Conservation (phyloP, 257 asterid species). For the Plectranthus barbatus region DNA sequence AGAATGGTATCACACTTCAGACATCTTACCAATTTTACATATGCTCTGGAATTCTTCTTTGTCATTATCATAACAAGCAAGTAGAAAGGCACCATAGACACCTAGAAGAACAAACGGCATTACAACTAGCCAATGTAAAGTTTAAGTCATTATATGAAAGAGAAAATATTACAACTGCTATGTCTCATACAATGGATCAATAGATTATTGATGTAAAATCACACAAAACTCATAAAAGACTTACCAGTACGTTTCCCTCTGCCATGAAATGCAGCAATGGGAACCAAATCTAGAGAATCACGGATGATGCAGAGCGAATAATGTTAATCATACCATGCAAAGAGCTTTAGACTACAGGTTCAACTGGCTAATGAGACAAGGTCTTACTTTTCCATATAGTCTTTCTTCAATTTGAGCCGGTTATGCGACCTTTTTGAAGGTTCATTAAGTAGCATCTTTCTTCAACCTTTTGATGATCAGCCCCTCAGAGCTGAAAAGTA, state of each 20-base stretch:
- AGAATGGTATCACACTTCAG: conserved; percentile 6
- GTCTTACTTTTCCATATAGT: conserved; percentile 77
- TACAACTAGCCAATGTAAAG: background rate
- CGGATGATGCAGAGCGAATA: conserved; percentile 56
- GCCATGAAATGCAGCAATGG: conserved; percentile 96
- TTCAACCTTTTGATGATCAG: conserved; percentile 87
- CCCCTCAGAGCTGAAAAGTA: conserved; percentile 72
- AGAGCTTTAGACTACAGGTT: conserved; percentile 7
- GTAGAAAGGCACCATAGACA: conserved; percentile 90
- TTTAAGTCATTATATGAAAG: background rate
- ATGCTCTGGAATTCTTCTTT: conserved; percentile 93
- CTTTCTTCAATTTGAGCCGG: conserved; percentile 93
- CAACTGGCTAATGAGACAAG: conserved; percentile 4
- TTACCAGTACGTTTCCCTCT: conserved; percentile 91
- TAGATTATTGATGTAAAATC: background rate
- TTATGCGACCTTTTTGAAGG: conserved; percentile 85
- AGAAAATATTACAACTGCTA: background rate
- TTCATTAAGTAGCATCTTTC: conserved; percentile 89
- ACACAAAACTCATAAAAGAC: conserved; percentile 4
- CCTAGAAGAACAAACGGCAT: conserved; percentile 35
- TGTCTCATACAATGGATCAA: background rate
- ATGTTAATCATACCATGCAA: background rate
- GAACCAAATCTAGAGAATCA: conserved; percentile 94
- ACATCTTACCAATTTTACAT: conserved; percentile 86
- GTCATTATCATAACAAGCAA: conserved; percentile 83